These are phyloP conservation scores for Iberis amara DNA, from an alignment of 441 rosid species.

Conservation along the genomic window DNA sequence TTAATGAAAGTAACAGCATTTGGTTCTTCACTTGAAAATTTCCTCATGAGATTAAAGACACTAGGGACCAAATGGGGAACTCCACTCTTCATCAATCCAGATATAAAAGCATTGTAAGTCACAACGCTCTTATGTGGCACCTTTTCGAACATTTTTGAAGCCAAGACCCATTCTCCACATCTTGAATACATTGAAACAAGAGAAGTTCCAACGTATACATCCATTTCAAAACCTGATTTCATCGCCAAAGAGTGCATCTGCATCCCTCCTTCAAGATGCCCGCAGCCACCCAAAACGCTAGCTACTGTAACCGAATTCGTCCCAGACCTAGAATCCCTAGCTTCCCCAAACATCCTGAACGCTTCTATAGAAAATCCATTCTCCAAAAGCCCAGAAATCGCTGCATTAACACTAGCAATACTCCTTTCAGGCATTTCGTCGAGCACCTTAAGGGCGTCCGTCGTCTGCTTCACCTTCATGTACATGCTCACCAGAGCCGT, in stretches of 20 bases:
- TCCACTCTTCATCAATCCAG: constrained; percentile 50
- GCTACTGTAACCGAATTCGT: constrained; percentile 45
- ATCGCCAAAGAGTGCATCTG: constrained; percentile 55
- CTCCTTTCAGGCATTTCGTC: constrained; percentile 40
- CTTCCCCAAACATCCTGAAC: constrained; percentile 34
- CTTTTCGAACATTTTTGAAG: constrained; percentile 43
- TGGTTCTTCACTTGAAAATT: constrained; percentile 37
- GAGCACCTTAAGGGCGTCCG: constrained; percentile 38
- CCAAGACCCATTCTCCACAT: constrained; percentile 37
- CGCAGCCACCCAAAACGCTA: constrained; percentile 42
- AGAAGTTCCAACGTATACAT: constrained; percentile 55
- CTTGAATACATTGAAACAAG: constrained; percentile 51
- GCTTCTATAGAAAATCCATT: constrained; percentile 37
- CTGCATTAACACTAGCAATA: constrained; percentile 37
- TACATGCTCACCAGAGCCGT: constrained; percentile 42
- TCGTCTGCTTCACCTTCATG: constrained; percentile 31
- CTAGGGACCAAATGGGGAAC: constrained; percentile 34
- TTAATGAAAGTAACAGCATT: constrained; percentile 44
- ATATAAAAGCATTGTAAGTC: constrained; percentile 50
- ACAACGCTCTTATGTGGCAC: constrained; percentile 46
- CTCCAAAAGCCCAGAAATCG: constrained; percentile 36
- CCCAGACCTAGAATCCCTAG: constrained; percentile 23
- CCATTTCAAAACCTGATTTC: constrained; percentile 48
- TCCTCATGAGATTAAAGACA: constrained; percentile 52
- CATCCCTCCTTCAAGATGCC: constrained; percentile 30